phyloP scores from a whole-genome alignment of 148 eudicot species.

The Nyssa sinensis region DNA sequence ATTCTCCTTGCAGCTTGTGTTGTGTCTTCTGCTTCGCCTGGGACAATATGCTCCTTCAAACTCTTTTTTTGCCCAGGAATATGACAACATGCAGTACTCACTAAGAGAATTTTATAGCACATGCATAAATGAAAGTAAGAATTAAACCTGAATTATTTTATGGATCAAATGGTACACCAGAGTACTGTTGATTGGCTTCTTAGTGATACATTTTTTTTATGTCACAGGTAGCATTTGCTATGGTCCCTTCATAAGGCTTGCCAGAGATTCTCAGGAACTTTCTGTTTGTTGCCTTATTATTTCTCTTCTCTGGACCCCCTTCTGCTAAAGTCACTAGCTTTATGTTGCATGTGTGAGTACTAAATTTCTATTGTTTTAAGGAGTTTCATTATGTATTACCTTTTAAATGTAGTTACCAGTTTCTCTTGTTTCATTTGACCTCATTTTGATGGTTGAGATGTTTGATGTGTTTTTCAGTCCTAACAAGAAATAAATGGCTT shows the following conservation, averaged over 20 bases:
- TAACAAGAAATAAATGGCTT: too few relatives aligned
- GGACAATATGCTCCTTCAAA: slow-evolving; percentile 59
- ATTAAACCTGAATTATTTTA: slow-evolving; percentile 1
- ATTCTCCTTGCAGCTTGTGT: slow-evolving; percentile 50
- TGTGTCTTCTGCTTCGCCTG: slow-evolving; percentile 65
- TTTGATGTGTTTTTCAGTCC: slow-evolving; percentile 1
- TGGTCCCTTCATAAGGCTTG: slow-evolving; percentile 77
- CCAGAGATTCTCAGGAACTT: slow-evolving; percentile 68
- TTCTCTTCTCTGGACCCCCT: slow-evolving; percentile 55
- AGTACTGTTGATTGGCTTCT: not conserved
- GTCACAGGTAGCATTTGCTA: slow-evolving; percentile 54
- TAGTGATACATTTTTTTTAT: slow-evolving; percentile 11
- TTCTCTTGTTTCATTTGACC: slow-evolving; percentile 11
- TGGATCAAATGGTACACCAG: not conserved
- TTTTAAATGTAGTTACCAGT: not conserved
- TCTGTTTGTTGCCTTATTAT: slow-evolving; percentile 79
- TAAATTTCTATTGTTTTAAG: slow-evolving; percentile 3
- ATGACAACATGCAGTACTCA: slow-evolving; percentile 59
- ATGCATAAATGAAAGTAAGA: slow-evolving; percentile 43
- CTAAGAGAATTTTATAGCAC: slow-evolving; percentile 54
- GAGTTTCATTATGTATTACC: not conserved
- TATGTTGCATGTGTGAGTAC: slow-evolving; percentile 85
- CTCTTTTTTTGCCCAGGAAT: slow-evolving; percentile 49
- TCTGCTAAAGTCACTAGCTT: slow-evolving; percentile 66
- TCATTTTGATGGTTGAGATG: not conserved